Evolutionary conservation across 2,329 filamentous ascomycete species (phyloP).

Genomic region (Penicillium sclerotiorum): DNA sequence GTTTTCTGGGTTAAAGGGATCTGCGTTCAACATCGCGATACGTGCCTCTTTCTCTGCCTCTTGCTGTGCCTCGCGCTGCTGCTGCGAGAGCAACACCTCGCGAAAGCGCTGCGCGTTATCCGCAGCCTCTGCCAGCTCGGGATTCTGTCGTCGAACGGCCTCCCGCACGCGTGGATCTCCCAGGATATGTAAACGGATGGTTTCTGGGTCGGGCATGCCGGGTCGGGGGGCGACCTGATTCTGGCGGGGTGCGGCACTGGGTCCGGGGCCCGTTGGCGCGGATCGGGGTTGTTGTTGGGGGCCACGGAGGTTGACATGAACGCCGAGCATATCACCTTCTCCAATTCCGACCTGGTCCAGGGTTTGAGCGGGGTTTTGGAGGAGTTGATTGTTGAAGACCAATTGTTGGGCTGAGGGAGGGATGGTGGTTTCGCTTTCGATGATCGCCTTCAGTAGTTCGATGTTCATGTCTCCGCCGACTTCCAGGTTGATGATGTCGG

Average conservation of each 20-base stretch:
- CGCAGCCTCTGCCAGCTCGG: constrained; percentile 74
- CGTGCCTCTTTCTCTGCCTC: constrained; percentile 78
- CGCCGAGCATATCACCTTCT: constrained; percentile 89
- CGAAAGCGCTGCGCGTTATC: constrained; percentile 77
- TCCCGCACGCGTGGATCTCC: constrained; percentile 73
- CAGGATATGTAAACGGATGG: constrained; percentile 78
- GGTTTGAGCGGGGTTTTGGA: constrained; percentile 76
- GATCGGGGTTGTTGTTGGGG: constrained; percentile 28
- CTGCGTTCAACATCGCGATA: constrained; percentile 83
- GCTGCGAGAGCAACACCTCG: constrained; percentile 68
- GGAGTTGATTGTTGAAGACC: constrained; percentile 83
- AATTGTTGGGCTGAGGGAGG: constrained; percentile 75
- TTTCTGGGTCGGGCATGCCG: constrained; percentile 68
- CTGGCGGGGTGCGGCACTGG: constrained; percentile 33
- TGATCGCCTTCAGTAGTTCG: constrained; percentile 81
- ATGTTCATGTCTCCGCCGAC: constrained; percentile 81
- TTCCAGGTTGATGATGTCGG: constrained; percentile 79
- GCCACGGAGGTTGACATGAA: constrained; percentile 64
- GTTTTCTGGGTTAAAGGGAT: constrained; percentile 91
- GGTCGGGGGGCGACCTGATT: constrained; percentile 29
- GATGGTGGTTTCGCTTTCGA: constrained; percentile 80
- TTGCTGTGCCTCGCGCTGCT: constrained; percentile 70
- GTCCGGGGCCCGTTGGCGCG: constrained; percentile 19
- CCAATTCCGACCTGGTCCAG: constrained; percentile 77
- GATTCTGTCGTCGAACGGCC: constrained; percentile 71